Evolutionary conservation across 257 asterid genomes (phyloP), one percentile per base, ranked within the genome.

Genomic region (Voacanga thouarsii): DNA sequence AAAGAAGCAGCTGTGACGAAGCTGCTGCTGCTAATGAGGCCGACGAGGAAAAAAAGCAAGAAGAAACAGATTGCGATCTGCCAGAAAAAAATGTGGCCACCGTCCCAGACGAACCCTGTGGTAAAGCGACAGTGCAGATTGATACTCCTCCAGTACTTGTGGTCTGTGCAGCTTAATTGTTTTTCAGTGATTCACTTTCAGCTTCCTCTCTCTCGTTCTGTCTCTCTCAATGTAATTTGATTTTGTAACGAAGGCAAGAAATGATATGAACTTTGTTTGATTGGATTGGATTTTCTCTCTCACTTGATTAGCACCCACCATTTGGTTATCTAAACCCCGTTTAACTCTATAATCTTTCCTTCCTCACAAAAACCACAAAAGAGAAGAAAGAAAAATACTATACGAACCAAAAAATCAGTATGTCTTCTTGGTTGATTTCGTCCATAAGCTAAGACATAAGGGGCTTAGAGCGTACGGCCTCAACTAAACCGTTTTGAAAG

Each of bases 91-190:
- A 45, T 21, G 6, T 28, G 12, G 78, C n/a, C 5, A 24, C 30
- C 3, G 47, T 7, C 1, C 72, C 59, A 28, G 64, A 70, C 71
- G 86, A 83, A 69, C 84, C 84, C 2, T 79, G 81, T 75, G 41
- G 65, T 37, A 82, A 75, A 16, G 71, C 77, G 16, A 79, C 67
- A 24, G 61, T 78, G 79, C 87, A 81, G 39, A 24, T 83, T 73
- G 87, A 80, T 55, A 21, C 75, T 69, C 28, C 83, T 47, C 83
- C 90, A 5, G 80, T 80, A 4, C 76, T 89, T n/a, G 83, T 85
- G 65, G 87, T 83, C 67, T 83, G 89, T 82, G 85, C 87, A 30
- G 81, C 88, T 76, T 84, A 63, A 80, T 10, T 77, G 18, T 33
- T 26, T 50, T 24, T 7, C 24, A 1, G 15, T 43, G 5, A 12